Percentiles rank a stretch among this genome's conserved stretches.
Evolutionary conservation across 164 flowering plant genomes (phyloP).

Genomic region (Houttuynia cordata): DNA sequence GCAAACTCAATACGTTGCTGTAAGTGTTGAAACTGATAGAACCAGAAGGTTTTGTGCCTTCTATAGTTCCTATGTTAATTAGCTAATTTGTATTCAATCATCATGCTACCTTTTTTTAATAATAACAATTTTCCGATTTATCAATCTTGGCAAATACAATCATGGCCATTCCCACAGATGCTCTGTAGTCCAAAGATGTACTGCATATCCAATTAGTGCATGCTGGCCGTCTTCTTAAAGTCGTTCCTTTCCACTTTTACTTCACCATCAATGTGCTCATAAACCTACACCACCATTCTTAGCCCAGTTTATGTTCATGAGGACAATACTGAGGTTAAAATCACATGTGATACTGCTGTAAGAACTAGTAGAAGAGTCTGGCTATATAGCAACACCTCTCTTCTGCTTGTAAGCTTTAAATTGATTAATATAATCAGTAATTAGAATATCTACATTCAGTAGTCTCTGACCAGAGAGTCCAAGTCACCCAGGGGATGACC

Average conservation of each 20-base stretch:
- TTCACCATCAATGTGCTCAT: constrained; percentile 13
- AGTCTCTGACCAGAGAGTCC: constrained; percentile 88
- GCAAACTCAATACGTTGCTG: no score
- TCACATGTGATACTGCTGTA: constrained; percentile 16
- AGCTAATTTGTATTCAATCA: no score
- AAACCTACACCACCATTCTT: constrained; percentile 7
- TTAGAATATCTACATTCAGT: constrained; percentile 84
- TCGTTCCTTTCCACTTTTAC: constrained; percentile 21
- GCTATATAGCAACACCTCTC: constrained; percentile 20
- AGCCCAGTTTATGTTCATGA: constrained; percentile 10
- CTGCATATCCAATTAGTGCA: no score
- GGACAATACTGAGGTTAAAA: constrained; percentile 6
- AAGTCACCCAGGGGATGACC: constrained; percentile 9
- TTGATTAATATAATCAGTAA: constrained; percentile 84
- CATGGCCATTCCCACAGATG: no score
- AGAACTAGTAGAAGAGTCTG: constrained; percentile 19
- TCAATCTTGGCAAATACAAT: no score
- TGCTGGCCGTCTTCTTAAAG: constrained; percentile 14
- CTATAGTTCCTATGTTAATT: no score
- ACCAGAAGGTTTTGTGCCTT: no score
- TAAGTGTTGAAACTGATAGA: no score
- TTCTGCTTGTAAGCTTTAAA: constrained; percentile 26
- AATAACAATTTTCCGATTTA: no score
- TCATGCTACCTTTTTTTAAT: no score
- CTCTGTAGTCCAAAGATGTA: no score